Base-by-base conservation (phyloP, 768 basidiomycete species). In the Phylloporus sp. region DNA sequence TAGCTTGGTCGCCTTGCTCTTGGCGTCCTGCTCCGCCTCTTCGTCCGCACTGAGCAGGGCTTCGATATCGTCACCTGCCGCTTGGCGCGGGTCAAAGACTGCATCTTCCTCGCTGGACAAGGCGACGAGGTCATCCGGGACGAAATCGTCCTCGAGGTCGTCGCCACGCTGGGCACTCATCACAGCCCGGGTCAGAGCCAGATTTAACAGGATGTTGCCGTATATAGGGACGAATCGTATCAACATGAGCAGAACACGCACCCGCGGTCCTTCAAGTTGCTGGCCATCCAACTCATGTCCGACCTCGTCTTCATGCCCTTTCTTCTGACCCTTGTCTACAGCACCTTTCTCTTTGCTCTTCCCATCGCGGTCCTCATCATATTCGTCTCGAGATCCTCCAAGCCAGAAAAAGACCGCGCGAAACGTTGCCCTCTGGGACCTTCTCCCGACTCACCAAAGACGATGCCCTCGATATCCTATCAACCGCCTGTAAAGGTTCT, bases 71-170 rank as follows among this genome's bases (percentile, higher is more conserved):
- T 75, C 72, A 17, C 58, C 61, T 3, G 61, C 59, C 3, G 59
- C 61, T 32, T 57, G 62, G 36, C 40, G 62, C 22, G 60, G 42
- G 21, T 63, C 56, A 15, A 65, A 62, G 43, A 41, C 27, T 4
- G 41, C 42, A 0, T 64, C 63, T 51, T 86, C 86, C 37, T 80
- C 82, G 10, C 73, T 83, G 0, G 81, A 84, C 13, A 78, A 67
- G 1, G 80, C 82, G 0, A 86, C 76, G 13, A 78, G 69, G 35
- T 84, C 82, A 51, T 92, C 83, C 26, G 76, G 75, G 41, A 85
- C 71, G 60, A 85, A 90, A 53, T 90, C 85, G 63, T 92, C 90
- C 38, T 86, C 87, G 17, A 93, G 74, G 71, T 89, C 89, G 71
- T 93, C 87, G 34, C 84, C 82, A 50, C 72, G 73, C 66, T 70